Evolutionary conservation across 306 rosid genomes (phyloP).

Genomic region (Nissolia schottii): DNA sequence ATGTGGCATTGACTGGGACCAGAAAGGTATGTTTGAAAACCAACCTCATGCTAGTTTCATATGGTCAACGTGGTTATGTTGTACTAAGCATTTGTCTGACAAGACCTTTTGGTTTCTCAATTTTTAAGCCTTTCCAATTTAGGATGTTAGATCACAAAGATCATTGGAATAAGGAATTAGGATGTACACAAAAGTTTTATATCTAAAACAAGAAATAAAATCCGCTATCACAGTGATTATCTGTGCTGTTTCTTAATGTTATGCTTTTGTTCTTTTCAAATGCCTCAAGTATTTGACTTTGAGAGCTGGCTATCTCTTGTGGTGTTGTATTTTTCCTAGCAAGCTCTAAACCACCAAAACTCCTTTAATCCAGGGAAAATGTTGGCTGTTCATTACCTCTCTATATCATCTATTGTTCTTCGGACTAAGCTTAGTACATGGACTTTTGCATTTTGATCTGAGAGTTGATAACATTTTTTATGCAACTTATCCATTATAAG

Average conservation of each 20-base stretch:
- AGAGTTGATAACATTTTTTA: neutral
- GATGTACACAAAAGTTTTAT: no score
- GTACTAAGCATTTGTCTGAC: neutral
- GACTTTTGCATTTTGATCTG: neutral
- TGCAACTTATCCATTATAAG: neutral
- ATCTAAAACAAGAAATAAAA: neutral
- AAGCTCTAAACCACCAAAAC: constrained; percentile 4
- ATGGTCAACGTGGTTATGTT: constrained; percentile 19
- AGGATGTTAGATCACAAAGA: constrained; percentile 10
- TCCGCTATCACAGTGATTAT: neutral
- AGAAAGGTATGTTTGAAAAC: constrained; percentile 50
- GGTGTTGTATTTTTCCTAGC: neutral
- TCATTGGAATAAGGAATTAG: constrained; percentile 11
- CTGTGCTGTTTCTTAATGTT: neutral
- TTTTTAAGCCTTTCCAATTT: neutral
- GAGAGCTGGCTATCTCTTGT: neutral
- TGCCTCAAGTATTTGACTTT: neutral
- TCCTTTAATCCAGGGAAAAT: neutral
- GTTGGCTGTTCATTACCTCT: neutral
- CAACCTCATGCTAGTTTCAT: constrained; percentile 3
- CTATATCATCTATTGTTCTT: constrained; percentile 8
- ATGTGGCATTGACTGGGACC: constrained; percentile 94
- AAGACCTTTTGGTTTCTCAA: neutral
- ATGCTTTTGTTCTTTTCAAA: neutral
- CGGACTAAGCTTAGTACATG: neutral